Conservation (phyloP, 2,329 filamentous ascomycete species). For the Orbilia blumenaviensis region DNA sequence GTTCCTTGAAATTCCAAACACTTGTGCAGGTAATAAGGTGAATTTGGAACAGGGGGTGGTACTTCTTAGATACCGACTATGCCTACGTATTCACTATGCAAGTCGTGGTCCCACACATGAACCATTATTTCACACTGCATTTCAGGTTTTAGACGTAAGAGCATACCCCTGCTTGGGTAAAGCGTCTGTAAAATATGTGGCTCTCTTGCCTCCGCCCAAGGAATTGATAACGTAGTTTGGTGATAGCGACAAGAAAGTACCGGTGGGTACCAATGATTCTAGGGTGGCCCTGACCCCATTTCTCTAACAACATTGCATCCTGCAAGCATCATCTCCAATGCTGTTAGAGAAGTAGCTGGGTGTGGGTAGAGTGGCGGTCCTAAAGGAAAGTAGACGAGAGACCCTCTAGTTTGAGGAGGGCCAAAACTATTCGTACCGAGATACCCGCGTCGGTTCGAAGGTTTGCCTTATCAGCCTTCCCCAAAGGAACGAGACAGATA, state of each 20-base stretch:
- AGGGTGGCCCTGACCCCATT: constrained; percentile 30
- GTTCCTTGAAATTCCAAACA: constrained; percentile 36
- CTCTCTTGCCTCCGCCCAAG: constrained; percentile 17
- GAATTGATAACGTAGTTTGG: constrained; percentile 35
- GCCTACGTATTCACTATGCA: constrained; percentile 25
- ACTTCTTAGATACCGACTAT: constrained; percentile 3
- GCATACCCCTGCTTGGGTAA: constrained; percentile 19
- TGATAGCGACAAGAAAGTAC: constrained; percentile 37
- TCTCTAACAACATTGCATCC: constrained; percentile 46
- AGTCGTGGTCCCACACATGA: constrained; percentile 13
- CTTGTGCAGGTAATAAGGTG: constrained; percentile 15
- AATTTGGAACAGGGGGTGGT: background rate
- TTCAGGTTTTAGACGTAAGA: constrained; percentile 12
- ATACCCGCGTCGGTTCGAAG: constrained; percentile 34
- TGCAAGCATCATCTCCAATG: constrained; percentile 12
- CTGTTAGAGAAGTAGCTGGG: constrained; percentile 33
- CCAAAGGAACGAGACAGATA: background rate
- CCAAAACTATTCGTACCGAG: constrained; percentile 27
- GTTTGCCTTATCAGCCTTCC: constrained; percentile 49
- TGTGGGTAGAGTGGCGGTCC: constrained; percentile 8
- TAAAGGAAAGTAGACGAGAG: constrained; percentile 4
- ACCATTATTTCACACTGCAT: constrained; percentile 39
- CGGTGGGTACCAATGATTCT: constrained; percentile 21
- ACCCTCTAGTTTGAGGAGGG: background rate
- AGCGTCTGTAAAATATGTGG: constrained; percentile 16